Evolutionary conservation across 371 early-diverging fungal species (phyloP), one percentile per base, ranked within the genome.

Genomic region (Ecytonucleospora hepatopenaei): DNA sequence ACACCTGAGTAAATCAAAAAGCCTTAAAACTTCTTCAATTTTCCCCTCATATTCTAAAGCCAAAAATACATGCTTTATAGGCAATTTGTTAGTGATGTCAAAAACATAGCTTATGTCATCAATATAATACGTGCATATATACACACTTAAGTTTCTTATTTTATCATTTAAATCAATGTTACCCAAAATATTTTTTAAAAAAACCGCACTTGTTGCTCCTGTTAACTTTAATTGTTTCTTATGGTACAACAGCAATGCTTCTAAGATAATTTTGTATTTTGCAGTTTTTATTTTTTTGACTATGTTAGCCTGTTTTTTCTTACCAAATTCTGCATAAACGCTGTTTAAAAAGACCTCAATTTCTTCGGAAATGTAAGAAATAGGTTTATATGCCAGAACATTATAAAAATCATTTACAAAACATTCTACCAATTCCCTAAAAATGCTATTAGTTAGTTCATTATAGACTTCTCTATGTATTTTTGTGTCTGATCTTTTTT

Each of bases 41-140:
- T 8, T 12, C n/a, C 8, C 8, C 8, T n/a, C n/a, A n/a, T 40
- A 40, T 54, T 73, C 74, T 19, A 73, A 48, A 21, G 47, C n/a
- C 28, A 55, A 2, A 62, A 73, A 69, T 48, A 72, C 62, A 15
- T 19, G 33, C 27, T 65, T 47, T n/a, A 73, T 62, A 16, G 31
- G 57, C 12, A 46, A 27, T n/a, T 12, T 12, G n/a, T 40, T 40
- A n/a, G n/a, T n/a, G n/a, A n/a, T n/a, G n/a, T n/a, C n/a, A n/a
- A n/a, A n/a, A n/a, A 40, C n/a, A n/a, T 40, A 40, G 8, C 12
- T 12, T 47, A 73, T 65, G 1, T 27, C 21, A 8, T 59, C 46
- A 28, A 34, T 2, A 49, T 51, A 53, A 55, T 56, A 69, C 3
- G 30, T 47, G 19, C 1, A 8, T 31, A 67, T 55, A 28, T 16